These are phyloP conservation scores for Coemansia sp. DNA, from an alignment of 192 early-diverging fungal species.

Conservation along the genomic window DNA sequence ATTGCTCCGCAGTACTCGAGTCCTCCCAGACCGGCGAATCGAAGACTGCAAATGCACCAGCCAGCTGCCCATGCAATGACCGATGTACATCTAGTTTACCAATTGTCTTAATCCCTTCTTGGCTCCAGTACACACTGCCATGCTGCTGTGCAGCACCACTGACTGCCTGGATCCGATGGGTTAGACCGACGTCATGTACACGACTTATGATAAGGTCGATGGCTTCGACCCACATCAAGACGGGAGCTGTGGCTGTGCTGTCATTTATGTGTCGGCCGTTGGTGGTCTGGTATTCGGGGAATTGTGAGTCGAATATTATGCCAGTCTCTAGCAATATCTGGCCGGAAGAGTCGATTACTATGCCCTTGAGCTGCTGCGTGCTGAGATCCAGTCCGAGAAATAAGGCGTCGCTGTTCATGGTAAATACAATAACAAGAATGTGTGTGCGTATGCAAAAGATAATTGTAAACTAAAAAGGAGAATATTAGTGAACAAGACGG, in stretches of 20 bases:
- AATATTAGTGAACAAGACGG: not conserved
- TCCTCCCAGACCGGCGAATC: constrained; percentile 86
- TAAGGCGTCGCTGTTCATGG: constrained; percentile 25
- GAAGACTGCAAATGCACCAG: constrained; percentile 52
- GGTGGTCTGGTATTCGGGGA: constrained; percentile 60
- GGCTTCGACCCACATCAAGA: constrained; percentile 79
- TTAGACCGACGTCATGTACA: constrained; percentile 45
- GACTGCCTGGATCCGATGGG: constrained; percentile 54
- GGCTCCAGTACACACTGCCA: constrained; percentile 79
- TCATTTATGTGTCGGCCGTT: constrained; percentile 57
- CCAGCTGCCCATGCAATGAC: constrained; percentile 59
- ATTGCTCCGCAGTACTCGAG: constrained; percentile 68
- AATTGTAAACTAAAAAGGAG: not conserved
- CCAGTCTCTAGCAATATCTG: constrained; percentile 52
- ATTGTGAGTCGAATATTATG: constrained; percentile 65
- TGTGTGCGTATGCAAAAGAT: not conserved
- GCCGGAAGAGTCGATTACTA: constrained; percentile 48
- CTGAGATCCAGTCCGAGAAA: constrained; percentile 75
- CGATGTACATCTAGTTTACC: constrained; percentile 29
- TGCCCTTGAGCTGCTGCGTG: constrained; percentile 76
- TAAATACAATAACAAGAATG: not conserved
- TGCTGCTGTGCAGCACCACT: constrained; percentile 86
- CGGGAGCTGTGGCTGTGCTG: constrained; percentile 65
- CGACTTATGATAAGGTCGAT: constrained; percentile 62
- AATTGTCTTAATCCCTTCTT: constrained; percentile 52